Base-by-base conservation (phyloP, 345 rosid genomes). In the Ricinus communis region DNA sequence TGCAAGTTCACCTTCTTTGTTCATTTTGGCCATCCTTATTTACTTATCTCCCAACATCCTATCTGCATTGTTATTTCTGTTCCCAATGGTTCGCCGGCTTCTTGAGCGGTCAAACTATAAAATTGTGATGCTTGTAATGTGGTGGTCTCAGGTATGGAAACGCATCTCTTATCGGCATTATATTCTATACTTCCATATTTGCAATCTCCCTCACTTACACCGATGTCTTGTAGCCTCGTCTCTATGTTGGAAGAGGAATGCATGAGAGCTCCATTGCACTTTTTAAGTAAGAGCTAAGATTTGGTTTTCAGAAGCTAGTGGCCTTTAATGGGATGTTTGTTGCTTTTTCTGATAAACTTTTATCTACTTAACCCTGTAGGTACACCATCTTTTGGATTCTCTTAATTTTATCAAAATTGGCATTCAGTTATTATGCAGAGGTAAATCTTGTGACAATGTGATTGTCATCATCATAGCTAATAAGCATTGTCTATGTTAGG, bases 201-300 rank as follows among this genome's bases (percentile, higher is more conserved):
- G 38, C 68, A 24, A 11, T 16, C 9, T 64, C 22, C 21, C 53
- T 63, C 67, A 63, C 67, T 15, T 16, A 0, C 38, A 25, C 7
- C 45, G 53, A 62, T 8, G 36, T 36, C 40, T 74, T 85, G 83
- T 82, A 96, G 99, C 96, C 99, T 67, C 96, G 96, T 74, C 97
- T 96, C 51, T 96, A 93, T 84, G 98, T 96, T 82, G 99, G 98
- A 52, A 88, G 99, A 86, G 99, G 98, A 76, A 96, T 96, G 99
- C 99, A 93, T 59, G 98, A 96, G 87, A 93, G 99, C 70, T 41
- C 91, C 33, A 80, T 86, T 74, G 87, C 97, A 65, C 96, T 96
- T 69, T 89, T 93, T 81, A 89, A 96, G 99, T 95, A 85, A 80
- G 93, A 64, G 62, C 74, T 70, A 24, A 63, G 9, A 57, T 74